phyloP scores from a whole-genome alignment of 192 early-diverging fungal genomes.

The Podila verticillata region DNA sequence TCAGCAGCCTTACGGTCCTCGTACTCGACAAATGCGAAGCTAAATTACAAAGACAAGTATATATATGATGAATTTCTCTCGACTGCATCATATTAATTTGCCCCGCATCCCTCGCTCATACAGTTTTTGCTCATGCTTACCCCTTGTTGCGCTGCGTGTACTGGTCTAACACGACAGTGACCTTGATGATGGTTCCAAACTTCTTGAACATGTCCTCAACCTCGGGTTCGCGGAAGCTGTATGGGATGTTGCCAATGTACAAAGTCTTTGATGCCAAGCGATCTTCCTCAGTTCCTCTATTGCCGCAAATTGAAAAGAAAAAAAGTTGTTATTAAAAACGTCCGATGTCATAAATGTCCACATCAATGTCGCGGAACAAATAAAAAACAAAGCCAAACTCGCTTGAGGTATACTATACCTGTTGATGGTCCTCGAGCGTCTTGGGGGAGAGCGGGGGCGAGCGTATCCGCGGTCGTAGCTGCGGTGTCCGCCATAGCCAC shows the following conservation, averaged over 20 bases:
- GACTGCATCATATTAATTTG: background rate
- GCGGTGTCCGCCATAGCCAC: constrained; percentile 52
- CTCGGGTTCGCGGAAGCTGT: constrained; percentile 74
- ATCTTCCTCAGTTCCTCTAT: constrained; percentile 75
- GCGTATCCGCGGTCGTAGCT: constrained; percentile 50
- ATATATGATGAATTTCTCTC: background rate
- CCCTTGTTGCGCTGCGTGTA: constrained; percentile 84
- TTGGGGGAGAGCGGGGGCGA: constrained; percentile 57
- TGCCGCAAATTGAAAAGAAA: background rate
- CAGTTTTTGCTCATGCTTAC: constrained; percentile 46
- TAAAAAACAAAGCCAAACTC: background rate
- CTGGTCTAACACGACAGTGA: constrained; percentile 79
- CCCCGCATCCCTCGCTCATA: background rate
- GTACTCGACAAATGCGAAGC: constrained; percentile 83
- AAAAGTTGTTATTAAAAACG: constrained; percentile 1
- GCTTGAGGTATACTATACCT: constrained; percentile 46
- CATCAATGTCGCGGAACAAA: background rate
- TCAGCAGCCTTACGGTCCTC: constrained; percentile 73
- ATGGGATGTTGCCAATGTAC: constrained; percentile 82
- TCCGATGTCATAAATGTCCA: constrained; percentile 12
- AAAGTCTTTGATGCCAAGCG: constrained; percentile 68
- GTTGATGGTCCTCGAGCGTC: constrained; percentile 56
- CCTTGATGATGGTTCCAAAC: constrained; percentile 71
- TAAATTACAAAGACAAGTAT: constrained; percentile 27
- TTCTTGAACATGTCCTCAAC: constrained; percentile 78